These are phyloP conservation scores for Scenedesmus sp. DNA, from an alignment of 163 green algal genomes.

Conservation along the genomic window DNA sequence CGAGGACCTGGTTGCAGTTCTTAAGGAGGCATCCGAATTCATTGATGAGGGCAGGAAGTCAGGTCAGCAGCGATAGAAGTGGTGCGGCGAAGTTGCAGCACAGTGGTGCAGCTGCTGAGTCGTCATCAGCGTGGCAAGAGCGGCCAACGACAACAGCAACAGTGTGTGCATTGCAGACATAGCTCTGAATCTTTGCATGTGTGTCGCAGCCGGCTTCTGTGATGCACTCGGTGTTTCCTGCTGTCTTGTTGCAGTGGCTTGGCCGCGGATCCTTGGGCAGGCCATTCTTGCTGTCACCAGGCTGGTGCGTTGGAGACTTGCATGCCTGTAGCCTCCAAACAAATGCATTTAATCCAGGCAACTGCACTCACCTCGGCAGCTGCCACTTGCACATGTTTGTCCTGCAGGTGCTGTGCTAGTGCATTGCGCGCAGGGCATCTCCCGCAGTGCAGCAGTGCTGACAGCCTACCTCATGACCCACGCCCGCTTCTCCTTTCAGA, in stretches of 20 bases:
- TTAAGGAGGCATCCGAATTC: conserved; percentile 97
- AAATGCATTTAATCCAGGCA: too few relatives aligned
- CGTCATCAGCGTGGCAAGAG: background rate
- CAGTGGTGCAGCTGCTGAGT: background rate
- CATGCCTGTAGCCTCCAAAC: background rate
- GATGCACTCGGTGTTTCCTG: background rate
- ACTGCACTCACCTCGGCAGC: background rate
- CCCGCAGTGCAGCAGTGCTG: conserved; percentile 86
- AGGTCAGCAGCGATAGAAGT: conserved; percentile 2
- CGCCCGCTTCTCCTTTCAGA: conserved; percentile 78
- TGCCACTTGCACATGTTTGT: background rate
- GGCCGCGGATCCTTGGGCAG: too few relatives aligned
- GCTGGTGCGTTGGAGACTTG: too few relatives aligned
- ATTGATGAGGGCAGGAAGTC: conserved; percentile 76
- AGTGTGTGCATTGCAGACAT: background rate
- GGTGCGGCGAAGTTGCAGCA: background rate
- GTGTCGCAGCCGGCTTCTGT: too few relatives aligned
- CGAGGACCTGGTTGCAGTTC: conserved; percentile 92
- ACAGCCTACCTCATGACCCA: conserved; percentile 97
- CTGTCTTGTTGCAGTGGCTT: too few relatives aligned
- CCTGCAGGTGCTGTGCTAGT: conserved; percentile 86
- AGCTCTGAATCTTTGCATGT: background rate
- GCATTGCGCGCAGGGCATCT: conserved; percentile 97
- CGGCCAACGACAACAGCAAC: background rate
- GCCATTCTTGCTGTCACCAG: too few relatives aligned